Evolutionary conservation across 768 basidiomycete genomes (phyloP), one percentile per base, ranked within the genome.

Genomic region (Suillus decipiens): DNA sequence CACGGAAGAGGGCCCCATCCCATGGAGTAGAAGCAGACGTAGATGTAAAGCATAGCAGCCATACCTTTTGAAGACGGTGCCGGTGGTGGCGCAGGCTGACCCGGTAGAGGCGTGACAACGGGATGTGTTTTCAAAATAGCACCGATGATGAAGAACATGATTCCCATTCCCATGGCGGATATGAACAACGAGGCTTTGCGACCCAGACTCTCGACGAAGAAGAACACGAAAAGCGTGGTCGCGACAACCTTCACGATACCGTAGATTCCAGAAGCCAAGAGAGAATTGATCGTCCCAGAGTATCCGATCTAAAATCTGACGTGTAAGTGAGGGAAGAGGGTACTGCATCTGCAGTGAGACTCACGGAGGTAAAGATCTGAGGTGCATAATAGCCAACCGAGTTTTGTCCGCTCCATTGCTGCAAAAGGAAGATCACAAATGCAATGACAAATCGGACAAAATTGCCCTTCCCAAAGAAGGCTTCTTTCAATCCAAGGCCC

Each of bases 381-480:
- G 90, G 88, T 1, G 89, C 87, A 64, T 91, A 90, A 71, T 92
- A 89, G 50, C 83, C 84, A 66, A 94, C 89, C 0, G 89, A 88
- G 75, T 95, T 92, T 72, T 94, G 93, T 1, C 93, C 93, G 55
- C 84, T 82, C 88, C 88, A 93, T 71, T 94, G 91, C 67, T 94
- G 93, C 9, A 93, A 77, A 64, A 90, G 71, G 79, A 93, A 93
- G 64, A 93, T 90, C 33, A 83, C 74, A 67, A 92, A 87, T 1
- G 93, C 93, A 68, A 95, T 93, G n/a, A 89, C 77, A 78, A 95
- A 95, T 28, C 94, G 88, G 64, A 88, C 78, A 53, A 86, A 83
- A 76, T 94, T 94, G 54, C 94, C 93, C 71, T 90, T 90, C 22
- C 89, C 89, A 43, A 91, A 78, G 77, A 93, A 89, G 2, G 90